Conservation (phyloP, 177 flowering plant species). For the Telopea speciosissima region DNA sequence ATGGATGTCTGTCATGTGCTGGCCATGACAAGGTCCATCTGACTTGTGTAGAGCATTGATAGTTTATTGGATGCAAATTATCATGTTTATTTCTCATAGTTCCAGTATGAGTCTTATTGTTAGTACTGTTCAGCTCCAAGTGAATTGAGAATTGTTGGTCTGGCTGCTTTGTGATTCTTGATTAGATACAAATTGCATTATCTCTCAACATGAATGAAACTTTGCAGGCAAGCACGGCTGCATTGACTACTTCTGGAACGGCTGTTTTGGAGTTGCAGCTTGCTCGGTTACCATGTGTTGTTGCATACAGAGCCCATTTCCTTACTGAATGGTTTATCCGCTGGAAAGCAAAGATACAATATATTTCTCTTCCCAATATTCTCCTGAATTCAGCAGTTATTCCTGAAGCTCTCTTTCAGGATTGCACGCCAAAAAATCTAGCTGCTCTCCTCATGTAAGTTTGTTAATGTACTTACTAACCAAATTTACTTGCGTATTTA, state of each 20-base stretch:
- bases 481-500: neutral
- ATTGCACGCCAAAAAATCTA: slow-evolving; percentile 57
- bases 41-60: neutral
- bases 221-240: slow-evolving; percentile 82
- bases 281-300: slow-evolving; percentile 78
- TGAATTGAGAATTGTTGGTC: neutral
- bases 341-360: slow-evolving; percentile 61
- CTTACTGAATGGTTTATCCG: slow-evolving; percentile 77
- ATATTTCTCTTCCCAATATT: slow-evolving; percentile 88
- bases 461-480: neutral
- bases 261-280: slow-evolving; percentile 89
- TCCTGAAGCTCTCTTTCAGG: slow-evolving; percentile 81
- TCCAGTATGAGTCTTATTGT: neutral
- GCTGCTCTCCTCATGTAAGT: slow-evolving; percentile 55
- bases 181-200: neutral
- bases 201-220: neutral
- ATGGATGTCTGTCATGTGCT: neutral
- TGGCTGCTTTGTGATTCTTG: neutral
- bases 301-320: slow-evolving; percentile 84
- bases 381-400: slow-evolving; percentile 65
- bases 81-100: neutral
- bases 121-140: neutral
- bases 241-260: slow-evolving; percentile 88
- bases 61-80: neutral
- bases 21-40: neutral